Evolutionary conservation across 805 yeast species (phyloP), one percentile per base, ranked within the genome.

Genomic region (Saccharomycopsis fibuligera): DNA sequence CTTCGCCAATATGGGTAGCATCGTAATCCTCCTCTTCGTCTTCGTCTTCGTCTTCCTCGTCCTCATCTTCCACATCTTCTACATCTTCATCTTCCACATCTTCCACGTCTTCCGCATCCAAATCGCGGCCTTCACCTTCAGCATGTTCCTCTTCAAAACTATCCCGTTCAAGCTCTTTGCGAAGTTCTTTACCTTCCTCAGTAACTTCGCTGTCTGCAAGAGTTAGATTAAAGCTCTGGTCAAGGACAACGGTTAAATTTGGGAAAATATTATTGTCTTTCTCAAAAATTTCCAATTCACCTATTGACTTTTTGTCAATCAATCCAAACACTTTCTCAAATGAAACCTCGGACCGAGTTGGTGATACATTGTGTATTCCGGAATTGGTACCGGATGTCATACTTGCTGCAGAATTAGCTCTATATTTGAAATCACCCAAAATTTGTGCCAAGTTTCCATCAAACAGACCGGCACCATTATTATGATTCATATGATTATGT

Each of bases 61-160:
- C 48, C 2, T 45, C 48, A 17, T 59, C 62, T 9, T 58, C 63
- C 19, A 54, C 62, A 19, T 58, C 59, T 4, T 54, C 58, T 12
- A 35, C 40, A 4, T 42, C 44, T 2, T 33, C 45, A 2, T 44
- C 53, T 5, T 45, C 45, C 6, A 49, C 59, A 21, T 48, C 57
- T 10, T 33, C 44, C 33, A 49, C 67, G 30, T 45, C 67, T 56
- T 53, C 68, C 48, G 48, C 65, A 54, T 57, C 64, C 27, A n/a
- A n/a, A n/a, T n/a, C n/a, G n/a, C n/a, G n/a, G n/a, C n/a, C n/a
- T n/a, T n/a, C n/a, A n/a, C n/a, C n/a, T n/a, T 56, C 60, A 22
- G 8, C 41, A 22, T 38, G 5, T 39, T 46, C 52, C 40, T 53
- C 62, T 2, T 50, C 60, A 9, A 55, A 57, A 24, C 46, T 54